Evolutionary conservation across 768 basidiomycete genomes (phyloP), one percentile per base, ranked within the genome.

Genomic region (Russula sp.): DNA sequence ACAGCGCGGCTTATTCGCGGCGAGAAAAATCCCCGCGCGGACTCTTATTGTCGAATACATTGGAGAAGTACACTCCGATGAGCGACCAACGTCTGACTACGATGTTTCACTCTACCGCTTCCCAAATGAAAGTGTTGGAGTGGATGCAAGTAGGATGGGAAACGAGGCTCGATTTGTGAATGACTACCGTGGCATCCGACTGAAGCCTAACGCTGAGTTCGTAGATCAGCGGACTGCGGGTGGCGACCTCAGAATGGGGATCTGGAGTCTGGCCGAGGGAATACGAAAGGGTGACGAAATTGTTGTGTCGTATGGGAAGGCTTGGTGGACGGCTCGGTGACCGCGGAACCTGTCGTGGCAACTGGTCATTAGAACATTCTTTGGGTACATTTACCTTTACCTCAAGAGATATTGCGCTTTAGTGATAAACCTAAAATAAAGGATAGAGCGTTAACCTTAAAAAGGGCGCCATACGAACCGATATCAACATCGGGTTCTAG

Each of bases 141-240:
- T 90, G 45, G 94, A 97, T 71, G 92, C 93, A 20, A 77, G 77
- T 34, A 67, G 49, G 3, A 82, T 82, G 77, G 94, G 94, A 34
- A 97, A 95, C 74, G 91, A 94, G 73, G 88, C 87, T 1, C 78
- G 94, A 69, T 94, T 96, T 71, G 79, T 92, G 62, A 97, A 97
- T 68, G 94, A 96, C 76, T 98, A 88, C 74, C 82, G 94, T 59
- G 91, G 92, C 2, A 78, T 94, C n/a, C 76, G 71, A 54, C 72
- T 73, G 27, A 86, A 77, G 70, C 84, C 91, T 4, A 94, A 94
- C 67, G 88, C 85, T 0, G 68, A 82, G 34, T 93, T 93, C 68
- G 75, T 78, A 55, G 89, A 91, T 47, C 73, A 75, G 42, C 76
- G 82, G 62, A 78, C 77, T 10, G 66, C 62, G 20, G 69, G 66